These are phyloP conservation scores for Phyllosticta citrichinensis DNA, from an alignment of 2,329 filamentous ascomycete genomes.

Conservation along the genomic window DNA sequence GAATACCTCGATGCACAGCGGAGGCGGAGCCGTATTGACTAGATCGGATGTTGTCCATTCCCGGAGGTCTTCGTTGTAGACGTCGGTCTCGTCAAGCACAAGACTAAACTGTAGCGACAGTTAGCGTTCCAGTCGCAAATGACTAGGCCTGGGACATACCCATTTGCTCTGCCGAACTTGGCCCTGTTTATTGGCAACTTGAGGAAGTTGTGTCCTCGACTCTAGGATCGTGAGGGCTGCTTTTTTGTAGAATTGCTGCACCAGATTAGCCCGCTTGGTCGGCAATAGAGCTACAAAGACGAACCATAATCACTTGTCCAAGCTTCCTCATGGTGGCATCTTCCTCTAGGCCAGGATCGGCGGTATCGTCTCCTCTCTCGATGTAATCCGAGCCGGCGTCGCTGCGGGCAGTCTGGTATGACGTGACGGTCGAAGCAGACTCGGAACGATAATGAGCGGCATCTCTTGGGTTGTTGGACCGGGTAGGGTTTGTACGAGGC, in stretches of 20 bases:
- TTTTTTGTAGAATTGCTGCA: constrained; percentile 84
- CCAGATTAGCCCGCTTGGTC: constrained; percentile 16
- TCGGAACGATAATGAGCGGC: constrained; percentile 27
- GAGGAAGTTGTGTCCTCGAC: constrained; percentile 62
- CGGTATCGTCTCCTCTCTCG: constrained; percentile 41
- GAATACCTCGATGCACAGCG: constrained; percentile 83
- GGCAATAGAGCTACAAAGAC: constrained; percentile 12
- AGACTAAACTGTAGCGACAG: constrained; percentile 69
- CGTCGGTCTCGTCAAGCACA: constrained; percentile 84
- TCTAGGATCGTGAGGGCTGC: constrained; percentile 75
- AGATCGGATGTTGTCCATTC: constrained; percentile 75
- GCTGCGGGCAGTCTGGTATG: constrained; percentile 35
- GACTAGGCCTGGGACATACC: constrained; percentile 46
- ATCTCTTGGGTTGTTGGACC: constrained; percentile 66
- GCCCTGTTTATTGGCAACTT: constrained; percentile 45
- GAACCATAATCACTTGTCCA: constrained; percentile 87
- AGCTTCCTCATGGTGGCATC: constrained; percentile 48
- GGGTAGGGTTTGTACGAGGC: constrained; percentile 46
- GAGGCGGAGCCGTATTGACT: constrained; percentile 65
- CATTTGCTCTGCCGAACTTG: constrained; percentile 72
- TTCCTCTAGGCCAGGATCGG: constrained; percentile 30
- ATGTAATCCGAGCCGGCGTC: constrained; percentile 23
- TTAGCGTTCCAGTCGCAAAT: constrained; percentile 10
- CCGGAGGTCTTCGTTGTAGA: constrained; percentile 69
- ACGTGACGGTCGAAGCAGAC: constrained; percentile 40